phyloP scores from a whole-genome alignment of 164 flowering plant genomes.

The Santalum album region DNA sequence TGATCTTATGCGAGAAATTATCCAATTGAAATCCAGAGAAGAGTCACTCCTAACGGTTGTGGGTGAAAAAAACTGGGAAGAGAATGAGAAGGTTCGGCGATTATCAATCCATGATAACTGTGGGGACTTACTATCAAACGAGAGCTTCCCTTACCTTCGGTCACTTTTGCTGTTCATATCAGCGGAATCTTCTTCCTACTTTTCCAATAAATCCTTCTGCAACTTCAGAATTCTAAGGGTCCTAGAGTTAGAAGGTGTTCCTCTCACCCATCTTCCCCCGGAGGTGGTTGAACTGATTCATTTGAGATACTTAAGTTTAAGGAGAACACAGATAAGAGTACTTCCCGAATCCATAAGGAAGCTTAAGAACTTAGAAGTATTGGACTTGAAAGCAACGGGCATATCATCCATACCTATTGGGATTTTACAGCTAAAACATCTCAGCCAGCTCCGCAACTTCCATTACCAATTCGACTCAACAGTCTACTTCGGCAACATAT shows the following conservation, averaged over 20 bases:
- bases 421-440: conserved; percentile 18
- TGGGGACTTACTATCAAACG: neutral
- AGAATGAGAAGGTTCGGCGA: conserved; percentile 11
- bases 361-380: conserved; percentile 22
- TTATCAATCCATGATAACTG: conserved; percentile 10
- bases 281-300: conserved; percentile 11
- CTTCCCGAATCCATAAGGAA: conserved; percentile 22
- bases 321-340: conserved; percentile 14
- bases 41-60: conserved; percentile 8
- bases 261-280: conserved; percentile 15
- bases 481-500: conserved; percentile 7
- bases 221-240: conserved; percentile 20
- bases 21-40: conserved; percentile 12
- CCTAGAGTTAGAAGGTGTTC: conserved; percentile 21
- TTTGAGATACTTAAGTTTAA: conserved; percentile 22
- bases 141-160: conserved; percentile 1
- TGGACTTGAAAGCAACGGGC: conserved; percentile 22
- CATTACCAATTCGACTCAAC: no score
- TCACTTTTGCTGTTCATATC: conserved; percentile 9
- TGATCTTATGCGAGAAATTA: conserved; percentile 15
- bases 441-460: conserved; percentile 20
- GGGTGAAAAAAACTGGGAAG: neutral
- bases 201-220: neutral
- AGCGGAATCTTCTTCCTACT: neutral
- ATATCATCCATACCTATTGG: conserved; percentile 19